phyloP scores from a whole-genome alignment of 208 protist genomes.

The Leishmania guyanensis region DNA sequence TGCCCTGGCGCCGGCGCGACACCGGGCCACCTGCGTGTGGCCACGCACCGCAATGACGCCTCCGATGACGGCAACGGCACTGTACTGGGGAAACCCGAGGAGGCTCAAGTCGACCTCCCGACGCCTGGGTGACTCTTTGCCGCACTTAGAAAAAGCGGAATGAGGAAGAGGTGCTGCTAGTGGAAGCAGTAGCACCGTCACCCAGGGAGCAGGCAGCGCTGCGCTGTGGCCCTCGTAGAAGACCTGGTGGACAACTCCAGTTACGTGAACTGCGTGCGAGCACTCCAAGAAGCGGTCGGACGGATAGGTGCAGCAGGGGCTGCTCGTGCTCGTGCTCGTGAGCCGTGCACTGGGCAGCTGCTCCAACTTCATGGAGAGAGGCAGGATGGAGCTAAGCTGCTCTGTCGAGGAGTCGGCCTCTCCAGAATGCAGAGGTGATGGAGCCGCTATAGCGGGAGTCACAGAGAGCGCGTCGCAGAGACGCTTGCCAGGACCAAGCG shows the following conservation, averaged over 20 bases:
- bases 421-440: background rate
- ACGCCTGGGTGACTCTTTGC: background rate
- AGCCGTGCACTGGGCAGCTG: background rate
- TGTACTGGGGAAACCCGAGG: background rate
- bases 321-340: background rate
- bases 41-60: slow-evolving; percentile 32
- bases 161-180: background rate
- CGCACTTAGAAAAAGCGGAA: background rate
- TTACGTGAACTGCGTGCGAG: slow-evolving; percentile 17
- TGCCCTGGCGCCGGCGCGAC: background rate
- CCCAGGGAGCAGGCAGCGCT: slow-evolving; percentile 31
- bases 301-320: slow-evolving; percentile 11
- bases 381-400: background rate
- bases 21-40: slow-evolving; percentile 12
- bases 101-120: slow-evolving; percentile 17
- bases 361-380: background rate
- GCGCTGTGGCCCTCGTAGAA: slow-evolving; percentile 36
- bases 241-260: slow-evolving; percentile 43
- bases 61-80: slow-evolving; percentile 30
- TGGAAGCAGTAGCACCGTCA: slow-evolving; percentile 30
- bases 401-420: background rate
- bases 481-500: background rate
- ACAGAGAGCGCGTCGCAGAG: background rate
- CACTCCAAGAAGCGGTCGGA: slow-evolving; percentile 24
- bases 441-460: background rate